Percentiles rank a stretch among this genome's conserved stretches.
These are phyloP conservation scores for Erodium trifolium DNA, from an alignment of 441 rosid genomes.

Conservation along the genomic window DNA sequence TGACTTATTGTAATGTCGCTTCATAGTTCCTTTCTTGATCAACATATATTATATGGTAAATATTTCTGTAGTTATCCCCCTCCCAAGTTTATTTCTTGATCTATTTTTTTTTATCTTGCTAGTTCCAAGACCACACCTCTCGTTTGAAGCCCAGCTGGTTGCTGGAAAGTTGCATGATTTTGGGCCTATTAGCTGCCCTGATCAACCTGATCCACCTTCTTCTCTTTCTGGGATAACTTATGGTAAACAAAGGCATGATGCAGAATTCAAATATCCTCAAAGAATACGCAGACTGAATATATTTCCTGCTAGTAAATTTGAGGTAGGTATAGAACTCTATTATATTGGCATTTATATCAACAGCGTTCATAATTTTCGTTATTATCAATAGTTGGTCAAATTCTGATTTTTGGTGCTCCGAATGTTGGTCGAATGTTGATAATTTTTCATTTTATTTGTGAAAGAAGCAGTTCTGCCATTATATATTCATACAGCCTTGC, in stretches of 20 bases:
- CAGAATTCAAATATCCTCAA: slow-evolving; percentile 82
- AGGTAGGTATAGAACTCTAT: slow-evolving; percentile 38
- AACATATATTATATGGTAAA: neutral
- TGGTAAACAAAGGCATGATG: slow-evolving; percentile 82
- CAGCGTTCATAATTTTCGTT: neutral
- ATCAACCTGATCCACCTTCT: slow-evolving; percentile 60
- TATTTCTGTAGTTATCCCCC: neutral
- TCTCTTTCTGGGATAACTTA: slow-evolving; percentile 37
- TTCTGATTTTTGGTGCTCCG: neutral
- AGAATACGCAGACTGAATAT: slow-evolving; percentile 86
- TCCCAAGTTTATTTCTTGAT: slow-evolving; percentile 14
- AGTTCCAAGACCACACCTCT: slow-evolving; percentile 98
- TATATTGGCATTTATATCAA: neutral
- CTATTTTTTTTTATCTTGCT: slow-evolving; percentile 23
- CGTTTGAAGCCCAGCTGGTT: slow-evolving; percentile 98
- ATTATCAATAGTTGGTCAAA: neutral
- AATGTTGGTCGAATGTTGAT: neutral
- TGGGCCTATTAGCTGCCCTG: slow-evolving; percentile 65
- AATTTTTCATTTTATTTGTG: neutral
- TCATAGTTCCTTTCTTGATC: neutral
- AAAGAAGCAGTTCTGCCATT: neutral
- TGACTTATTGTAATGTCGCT: neutral
- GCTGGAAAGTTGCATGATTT: slow-evolving; percentile 91
- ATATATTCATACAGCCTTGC: neutral
- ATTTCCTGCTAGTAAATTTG: slow-evolving; percentile 69